Evolutionary conservation across 169 alveolate genomes (phyloP), one percentile per base, ranked within the genome.

Genomic region (Cyclospora cayetanensis): DNA sequence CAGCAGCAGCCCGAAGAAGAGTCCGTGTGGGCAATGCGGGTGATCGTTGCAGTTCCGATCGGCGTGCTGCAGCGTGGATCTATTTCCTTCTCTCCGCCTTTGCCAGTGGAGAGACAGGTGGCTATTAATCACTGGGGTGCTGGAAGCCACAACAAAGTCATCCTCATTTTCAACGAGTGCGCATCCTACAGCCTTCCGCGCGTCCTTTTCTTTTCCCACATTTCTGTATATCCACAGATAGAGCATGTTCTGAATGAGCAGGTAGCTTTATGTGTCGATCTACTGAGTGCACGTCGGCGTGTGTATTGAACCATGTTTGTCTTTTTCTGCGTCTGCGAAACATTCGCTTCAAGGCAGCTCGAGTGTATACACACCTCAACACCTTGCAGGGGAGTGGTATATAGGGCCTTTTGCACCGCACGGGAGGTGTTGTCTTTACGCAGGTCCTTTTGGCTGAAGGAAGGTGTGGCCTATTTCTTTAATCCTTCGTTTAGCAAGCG

Each of bases 391-490:
- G n/a, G n/a, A n/a, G n/a, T 46, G 15, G 9, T 11, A 46, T 46
- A 46, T 46, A 15, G 9, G 60, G 9, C n/a, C 15, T 11, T 46
- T 46, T 46, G 60, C 60, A 46, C 15, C 60, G 15, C 60, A 15
- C 15, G 60, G 9, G 60, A 11, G 60, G 9, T 11, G n/a, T 15
- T 15, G 60, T 15, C n/a, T 46, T 9, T 46, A 15, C 15, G 60
- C 91, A 84, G 91, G 70, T 82, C 74, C 18, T 84, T 84, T 31
- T 84, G 91, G 91, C 84, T 55, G 43, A 29, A 53, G 25, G 83
- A 70, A 4, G 76, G 82, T 22, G 35, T 46, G 1, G 70, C 83
- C 27, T 72, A 70, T 11, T 84, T 84, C 70, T 7, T 84, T 68
- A 84, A 65, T 35, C 91, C 91, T 15, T 37, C 84, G 15, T 41